phyloP scores from a whole-genome alignment of 2,329 filamentous ascomycete species.

The Reticulascus tulasneorum region DNA sequence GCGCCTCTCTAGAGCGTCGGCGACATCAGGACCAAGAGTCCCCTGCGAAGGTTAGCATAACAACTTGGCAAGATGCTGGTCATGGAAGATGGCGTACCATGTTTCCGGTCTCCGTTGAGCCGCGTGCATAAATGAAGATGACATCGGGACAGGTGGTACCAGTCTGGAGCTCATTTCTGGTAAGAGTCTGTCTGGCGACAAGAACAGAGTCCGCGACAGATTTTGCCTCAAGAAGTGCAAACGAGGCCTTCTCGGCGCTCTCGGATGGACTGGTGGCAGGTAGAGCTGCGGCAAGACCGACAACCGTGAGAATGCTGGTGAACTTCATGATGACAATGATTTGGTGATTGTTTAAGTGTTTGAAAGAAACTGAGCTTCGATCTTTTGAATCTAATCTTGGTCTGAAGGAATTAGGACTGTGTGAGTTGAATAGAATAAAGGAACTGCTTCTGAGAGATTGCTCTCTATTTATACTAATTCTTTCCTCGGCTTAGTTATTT shows the following conservation, averaged over 20 bases:
- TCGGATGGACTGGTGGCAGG: constrained; percentile 13
- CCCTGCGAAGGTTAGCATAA: constrained; percentile 5
- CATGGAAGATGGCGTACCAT: constrained; percentile 21
- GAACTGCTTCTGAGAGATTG: too few species aligned
- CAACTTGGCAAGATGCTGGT: background rate
- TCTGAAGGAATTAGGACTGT: constrained; percentile 1
- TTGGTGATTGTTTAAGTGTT: constrained; percentile 1
- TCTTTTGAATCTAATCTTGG: background rate
- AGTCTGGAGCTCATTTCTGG: constrained; percentile 22
- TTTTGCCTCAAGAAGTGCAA: constrained; percentile 3
- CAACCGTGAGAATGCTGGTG: constrained; percentile 13
- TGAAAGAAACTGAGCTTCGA: too few species aligned
- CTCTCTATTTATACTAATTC: too few species aligned
- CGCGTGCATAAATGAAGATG: constrained; percentile 37
- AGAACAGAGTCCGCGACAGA: background rate
- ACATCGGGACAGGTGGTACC: constrained; percentile 28
- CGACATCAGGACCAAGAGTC: constrained; percentile 24
- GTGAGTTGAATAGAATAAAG: too few species aligned
- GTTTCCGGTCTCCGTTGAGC: constrained; percentile 33
- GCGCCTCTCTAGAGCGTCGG: constrained; percentile 20
- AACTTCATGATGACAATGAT: constrained; percentile 17
- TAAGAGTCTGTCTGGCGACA: constrained; percentile 16
- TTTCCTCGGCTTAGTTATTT: too few species aligned
- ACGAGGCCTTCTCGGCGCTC: constrained; percentile 1
- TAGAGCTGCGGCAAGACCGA: constrained; percentile 12